Evolutionary conservation across 1,284 basidiomycete genomes (phyloP).

Genomic region (Ganoderma boninense): DNA sequence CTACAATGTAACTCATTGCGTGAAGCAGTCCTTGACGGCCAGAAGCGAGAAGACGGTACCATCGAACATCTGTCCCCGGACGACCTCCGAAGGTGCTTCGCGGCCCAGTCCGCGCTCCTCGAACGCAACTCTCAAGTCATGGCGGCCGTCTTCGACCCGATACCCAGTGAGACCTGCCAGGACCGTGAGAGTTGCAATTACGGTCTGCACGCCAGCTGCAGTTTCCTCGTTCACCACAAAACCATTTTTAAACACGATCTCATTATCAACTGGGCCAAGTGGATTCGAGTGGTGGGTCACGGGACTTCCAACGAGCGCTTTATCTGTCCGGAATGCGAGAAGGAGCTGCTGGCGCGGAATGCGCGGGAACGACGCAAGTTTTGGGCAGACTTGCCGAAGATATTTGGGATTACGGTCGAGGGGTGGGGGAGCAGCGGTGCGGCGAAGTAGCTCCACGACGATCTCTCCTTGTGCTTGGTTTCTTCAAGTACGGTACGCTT

Average conservation of each 20-base stretch:
- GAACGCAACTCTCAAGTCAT: neutral
- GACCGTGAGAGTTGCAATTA: neutral
- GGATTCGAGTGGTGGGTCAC: neutral
- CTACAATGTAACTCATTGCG: slow-evolving; percentile 9
- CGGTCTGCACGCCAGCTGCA: neutral
- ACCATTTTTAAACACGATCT: neutral
- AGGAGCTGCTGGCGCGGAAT: neutral
- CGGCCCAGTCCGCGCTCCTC: neutral
- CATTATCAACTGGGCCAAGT: neutral
- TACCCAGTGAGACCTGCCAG: neutral
- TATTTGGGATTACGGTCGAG: neutral
- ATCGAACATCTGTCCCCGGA: slow-evolving; percentile 3
- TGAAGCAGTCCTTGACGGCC: slow-evolving; percentile 5
- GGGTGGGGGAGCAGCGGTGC: neutral
- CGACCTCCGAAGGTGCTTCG: slow-evolving; percentile 16
- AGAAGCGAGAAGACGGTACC: slow-evolving; percentile 5
- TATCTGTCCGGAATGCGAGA: neutral
- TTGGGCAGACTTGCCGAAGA: neutral
- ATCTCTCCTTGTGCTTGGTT: neutral
- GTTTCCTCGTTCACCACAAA: neutral
- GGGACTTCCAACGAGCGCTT: too few relatives aligned
- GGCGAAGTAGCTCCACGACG: neutral
- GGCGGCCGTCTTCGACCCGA: neutral
- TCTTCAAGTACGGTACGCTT: neutral
- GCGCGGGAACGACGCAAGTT: neutral